Conservation (phyloP, 192 early-diverging fungal genomes). For the Entrophospora sp. region DNA sequence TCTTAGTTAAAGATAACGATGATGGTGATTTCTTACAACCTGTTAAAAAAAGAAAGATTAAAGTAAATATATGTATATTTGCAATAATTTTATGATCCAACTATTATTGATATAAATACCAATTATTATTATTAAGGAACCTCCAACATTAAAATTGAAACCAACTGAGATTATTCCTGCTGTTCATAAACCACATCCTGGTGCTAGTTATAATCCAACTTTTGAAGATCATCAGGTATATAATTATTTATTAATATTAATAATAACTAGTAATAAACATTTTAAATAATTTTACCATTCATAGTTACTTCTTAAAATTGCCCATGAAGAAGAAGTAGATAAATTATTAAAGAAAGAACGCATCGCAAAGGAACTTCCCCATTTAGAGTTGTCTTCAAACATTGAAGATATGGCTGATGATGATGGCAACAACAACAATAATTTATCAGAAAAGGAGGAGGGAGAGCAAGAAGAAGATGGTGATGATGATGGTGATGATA, state of each 20-base stretch:
- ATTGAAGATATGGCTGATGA: constrained; percentile 25
- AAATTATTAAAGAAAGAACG: constrained; percentile 29
- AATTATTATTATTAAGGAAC: constrained; percentile 29
- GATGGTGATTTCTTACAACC: constrained; percentile 39
- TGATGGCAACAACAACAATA: constrained; percentile 27
- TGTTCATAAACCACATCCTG: constrained; percentile 69
- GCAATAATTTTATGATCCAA: constrained; percentile 20
- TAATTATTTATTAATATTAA: neutral
- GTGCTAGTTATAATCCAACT: constrained; percentile 86
- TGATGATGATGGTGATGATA: constrained; percentile 13
- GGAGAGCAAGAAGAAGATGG: constrained; percentile 21
- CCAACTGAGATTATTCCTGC: constrained; percentile 47
- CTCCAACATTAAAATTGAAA: constrained; percentile 35
- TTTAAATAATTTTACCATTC: neutral
- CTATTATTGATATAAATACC: no score
- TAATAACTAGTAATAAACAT: neutral
- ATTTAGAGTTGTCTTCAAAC: constrained; percentile 27
- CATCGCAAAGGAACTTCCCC: constrained; percentile 36
- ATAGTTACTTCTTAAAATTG: constrained; percentile 43
- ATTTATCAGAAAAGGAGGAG: constrained; percentile 23
- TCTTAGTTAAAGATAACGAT: constrained; percentile 5
- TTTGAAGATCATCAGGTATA: constrained; percentile 65
- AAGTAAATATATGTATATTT: constrained; percentile 13
- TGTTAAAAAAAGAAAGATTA: constrained; percentile 32
- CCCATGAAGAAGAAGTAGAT: constrained; percentile 46